Conservation (phyloP, 371 early-diverging fungal genomes). For the Sporodiniella umbellata region DNA sequence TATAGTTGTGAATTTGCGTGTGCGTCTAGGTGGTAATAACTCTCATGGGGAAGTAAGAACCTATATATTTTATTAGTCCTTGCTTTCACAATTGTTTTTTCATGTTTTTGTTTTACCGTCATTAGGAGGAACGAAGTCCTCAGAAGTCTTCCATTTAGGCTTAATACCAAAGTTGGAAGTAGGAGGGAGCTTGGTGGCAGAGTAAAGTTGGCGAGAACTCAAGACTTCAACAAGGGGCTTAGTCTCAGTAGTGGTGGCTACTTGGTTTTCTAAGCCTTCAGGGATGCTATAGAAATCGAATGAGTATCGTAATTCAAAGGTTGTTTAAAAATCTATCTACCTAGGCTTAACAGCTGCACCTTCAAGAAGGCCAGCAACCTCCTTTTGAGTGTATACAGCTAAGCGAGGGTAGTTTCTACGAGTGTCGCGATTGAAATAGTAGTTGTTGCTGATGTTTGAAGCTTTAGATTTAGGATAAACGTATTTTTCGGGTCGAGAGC, state of each 20-base stretch:
- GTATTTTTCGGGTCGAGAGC: conserved; percentile 55
- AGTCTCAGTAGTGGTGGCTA: conserved; percentile 12
- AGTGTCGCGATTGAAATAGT: conserved; percentile 87
- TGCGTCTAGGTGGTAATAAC: conserved; percentile 16
- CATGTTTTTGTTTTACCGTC: conserved; percentile 52
- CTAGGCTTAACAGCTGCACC: conserved; percentile 42
- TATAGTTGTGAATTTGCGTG: neutral
- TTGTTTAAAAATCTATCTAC: too few relatives aligned
- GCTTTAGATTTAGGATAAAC: conserved; percentile 52
- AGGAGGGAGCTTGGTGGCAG: conserved; percentile 31
- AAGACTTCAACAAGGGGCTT: conserved; percentile 47
- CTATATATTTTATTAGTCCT: neutral
- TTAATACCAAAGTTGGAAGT: conserved; percentile 39
- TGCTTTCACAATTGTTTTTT: too few relatives aligned
- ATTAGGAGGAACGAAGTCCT: conserved; percentile 43
- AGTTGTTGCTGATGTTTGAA: conserved; percentile 74
- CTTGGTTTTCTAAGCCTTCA: conserved; percentile 20
- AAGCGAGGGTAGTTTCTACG: conserved; percentile 89
- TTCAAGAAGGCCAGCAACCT: conserved; percentile 66
- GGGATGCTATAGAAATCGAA: conserved; percentile 17
- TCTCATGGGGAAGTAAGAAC: conserved; percentile 28
- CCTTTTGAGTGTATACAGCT: conserved; percentile 78
- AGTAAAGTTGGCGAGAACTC: conserved; percentile 33
- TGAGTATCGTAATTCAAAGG: too few relatives aligned
- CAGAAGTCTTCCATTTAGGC: conserved; percentile 40